Base-by-base conservation (phyloP, 495 filamentous ascomycete genomes). In the Corynascus novoguineensis region DNA sequence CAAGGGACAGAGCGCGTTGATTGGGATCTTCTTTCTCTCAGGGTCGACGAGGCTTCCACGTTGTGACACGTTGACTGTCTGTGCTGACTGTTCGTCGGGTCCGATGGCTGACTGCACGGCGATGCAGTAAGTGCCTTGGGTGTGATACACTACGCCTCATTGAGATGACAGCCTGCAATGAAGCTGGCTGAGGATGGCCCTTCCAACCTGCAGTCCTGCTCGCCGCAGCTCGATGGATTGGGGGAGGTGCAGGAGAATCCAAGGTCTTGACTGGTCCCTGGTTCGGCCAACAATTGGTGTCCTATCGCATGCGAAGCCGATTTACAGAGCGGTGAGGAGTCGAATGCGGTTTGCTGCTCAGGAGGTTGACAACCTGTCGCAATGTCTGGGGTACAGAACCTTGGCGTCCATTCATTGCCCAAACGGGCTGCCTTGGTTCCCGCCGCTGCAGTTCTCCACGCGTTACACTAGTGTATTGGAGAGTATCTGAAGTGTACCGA, bases 261-360 rank as follows among this genome's bases (percentile, higher is more conserved):
- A 27, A 29, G 38, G 7, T n/a, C 41, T 40, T 57, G 40, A 51
- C 52, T 55, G 63, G 55, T 44, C 44, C 32, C 24, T 54, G 50
- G 46, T 55, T 52, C 50, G 59, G 60, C 50, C 34, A 54, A 53
- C 63, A 61, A 50, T 54, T 28, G 12, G 1, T 29, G 14, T 28
- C 25, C 44, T 28, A n/a, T 25, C 47, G 29, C 17, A 15, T 50
- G 15, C 47, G n/a, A 35, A 24, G 29, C 29, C 24, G 17, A 49
- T 32, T n/a, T 14, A 25, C 25, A 12, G 32, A 37, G 48, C 48
- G 32, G 48, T 50, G 48, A 50, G 48, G 32, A 10, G 14, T 28
- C 22, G 25, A 29, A 27, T n/a, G 14, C 14, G 14, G 22, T 45
- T 25, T n/a, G n/a, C n/a, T n/a, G n/a, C n/a, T n/a, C n/a, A n/a